Percentiles rank a stretch among this genome's conserved stretches.
Conservation (phyloP, 768 basidiomycete species). For the Lyophyllum shimeji region DNA sequence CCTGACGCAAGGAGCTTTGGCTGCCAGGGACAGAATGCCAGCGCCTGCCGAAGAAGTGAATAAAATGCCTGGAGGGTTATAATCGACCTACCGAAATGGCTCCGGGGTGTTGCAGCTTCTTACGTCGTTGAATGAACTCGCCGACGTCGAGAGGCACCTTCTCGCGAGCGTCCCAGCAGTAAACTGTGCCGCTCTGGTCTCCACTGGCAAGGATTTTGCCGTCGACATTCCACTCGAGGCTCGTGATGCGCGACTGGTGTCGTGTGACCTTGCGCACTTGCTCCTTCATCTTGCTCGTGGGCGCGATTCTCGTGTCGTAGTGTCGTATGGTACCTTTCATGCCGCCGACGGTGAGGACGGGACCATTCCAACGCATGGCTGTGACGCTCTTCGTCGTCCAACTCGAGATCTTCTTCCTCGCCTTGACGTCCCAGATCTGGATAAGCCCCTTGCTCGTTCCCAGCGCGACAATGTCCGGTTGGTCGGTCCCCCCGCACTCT, state of each 20-base stretch:
- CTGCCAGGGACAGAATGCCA: slow-evolving; percentile 92
- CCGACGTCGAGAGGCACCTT: slow-evolving; percentile 52
- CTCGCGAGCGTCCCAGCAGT: slow-evolving; percentile 72
- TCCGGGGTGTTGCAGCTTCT: slow-evolving; percentile 70
- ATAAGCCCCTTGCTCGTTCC: slow-evolving; percentile 62
- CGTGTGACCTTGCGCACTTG: slow-evolving; percentile 64
- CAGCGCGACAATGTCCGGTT: slow-evolving; percentile 51
- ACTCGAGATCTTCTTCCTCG: slow-evolving; percentile 51
- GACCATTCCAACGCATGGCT: slow-evolving; percentile 64
- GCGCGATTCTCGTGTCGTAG: slow-evolving; percentile 17
- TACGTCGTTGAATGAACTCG: slow-evolving; percentile 53
- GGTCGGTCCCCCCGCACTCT: slow-evolving; percentile 34
- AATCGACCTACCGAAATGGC: slow-evolving; percentile 46
- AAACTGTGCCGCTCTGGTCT: slow-evolving; percentile 71
- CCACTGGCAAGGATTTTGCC: slow-evolving; percentile 73
- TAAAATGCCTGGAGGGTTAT: neutral
- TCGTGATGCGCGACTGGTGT: slow-evolving; percentile 66
- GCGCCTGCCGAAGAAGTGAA: slow-evolving; percentile 47
- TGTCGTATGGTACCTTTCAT: slow-evolving; percentile 71
- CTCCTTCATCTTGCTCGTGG: slow-evolving; percentile 50
- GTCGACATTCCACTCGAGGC: slow-evolving; percentile 66
- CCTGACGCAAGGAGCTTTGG: slow-evolving; percentile 77
- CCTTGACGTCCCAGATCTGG: slow-evolving; percentile 71
- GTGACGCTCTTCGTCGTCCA: slow-evolving; percentile 62
- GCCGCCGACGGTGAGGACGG: slow-evolving; percentile 65